Evolutionary conservation across 169 alveolate species (phyloP), one percentile per base, ranked within the genome.

Genomic region (Plasmodium gonderi): DNA sequence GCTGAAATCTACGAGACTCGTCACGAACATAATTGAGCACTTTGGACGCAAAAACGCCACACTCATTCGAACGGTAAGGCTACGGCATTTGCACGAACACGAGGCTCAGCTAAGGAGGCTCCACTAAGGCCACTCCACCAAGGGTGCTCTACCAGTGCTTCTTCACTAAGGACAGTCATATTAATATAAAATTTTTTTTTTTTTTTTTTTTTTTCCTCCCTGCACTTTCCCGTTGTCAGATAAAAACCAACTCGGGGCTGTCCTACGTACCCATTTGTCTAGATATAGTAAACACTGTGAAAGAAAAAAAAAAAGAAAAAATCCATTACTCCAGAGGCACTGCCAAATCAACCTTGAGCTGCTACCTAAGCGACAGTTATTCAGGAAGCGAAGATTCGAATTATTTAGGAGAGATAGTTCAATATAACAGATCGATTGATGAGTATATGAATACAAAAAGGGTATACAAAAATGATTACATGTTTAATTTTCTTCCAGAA

Each of bases 231-330:
- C 36, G 14, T n/a, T n/a, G n/a, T n/a, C 87, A 87, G 93, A 33
- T 87, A 14, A 74, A 60, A 14, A 12, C 40, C 33, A 44, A 38
- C 4, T 9, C 45, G 9, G 74, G 68, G 3, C 17, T 75, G 1
- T 87, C 93, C 3, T 54, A 87, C 36, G 93, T 87, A 3, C 93
- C 93, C 29, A 87, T 87, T 2, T 87, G 93, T 64, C 87, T 87
- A 4, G 87, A 87, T 20, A 87, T 87, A 42, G 77, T 87, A 31
- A 87, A 87, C 51, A 54, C 89, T 1, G 40, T 23, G 47, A 87
- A 87, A 33, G 93, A 75, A 78, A 87, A 87, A 20, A 87, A 87
- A 33, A 75, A 42, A 45, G 93, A 87, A 67, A 87, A 87, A 60
- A 75, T 87, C 12, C 69, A 87, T 44, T 87, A 87, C 38, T 44